Evolutionary conservation across 257 asterid species (phyloP).

Genomic region (Solanum appendiculatum): DNA sequence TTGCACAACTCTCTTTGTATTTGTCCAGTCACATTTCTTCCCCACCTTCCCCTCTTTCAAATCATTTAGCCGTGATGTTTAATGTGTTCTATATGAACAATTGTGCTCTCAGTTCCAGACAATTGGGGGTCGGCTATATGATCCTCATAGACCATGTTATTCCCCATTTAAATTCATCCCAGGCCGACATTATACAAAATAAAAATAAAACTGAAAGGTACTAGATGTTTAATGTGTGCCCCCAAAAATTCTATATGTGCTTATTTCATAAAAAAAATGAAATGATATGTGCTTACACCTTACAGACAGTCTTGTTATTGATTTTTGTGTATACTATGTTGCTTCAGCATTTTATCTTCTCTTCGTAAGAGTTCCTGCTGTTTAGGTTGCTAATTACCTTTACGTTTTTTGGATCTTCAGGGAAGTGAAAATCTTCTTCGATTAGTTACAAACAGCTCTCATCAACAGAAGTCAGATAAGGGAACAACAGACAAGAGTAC

Average conservation of each 20-base stretch:
- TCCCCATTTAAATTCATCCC: neutral
- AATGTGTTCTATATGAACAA: neutral
- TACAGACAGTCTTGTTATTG: neutral
- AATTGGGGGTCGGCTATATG: neutral
- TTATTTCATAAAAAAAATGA: neutral
- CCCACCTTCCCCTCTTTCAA: neutral
- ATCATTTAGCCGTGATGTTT: neutral
- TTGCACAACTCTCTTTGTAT: neutral
- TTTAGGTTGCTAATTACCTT: neutral
- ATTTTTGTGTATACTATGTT: neutral
- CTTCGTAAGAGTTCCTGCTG: neutral
- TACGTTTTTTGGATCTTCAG: constrained; percentile 25
- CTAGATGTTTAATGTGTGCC: neutral
- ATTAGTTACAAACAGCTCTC: constrained; percentile 52
- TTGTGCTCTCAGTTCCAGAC: neutral
- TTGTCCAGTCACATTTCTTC: neutral
- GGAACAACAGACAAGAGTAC: constrained; percentile 17
- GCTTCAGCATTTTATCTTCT: neutral
- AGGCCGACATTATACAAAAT: neutral
- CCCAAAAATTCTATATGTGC: neutral
- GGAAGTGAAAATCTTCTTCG: constrained; percentile 87
- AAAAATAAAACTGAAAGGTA: neutral
- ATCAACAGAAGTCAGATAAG: constrained; percentile 15
- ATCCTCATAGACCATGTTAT: neutral
- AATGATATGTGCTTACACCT: neutral